These are phyloP conservation scores for Thalia dealbata DNA, from an alignment of 176 grass and related monocot genomes.

Conservation along the genomic window DNA sequence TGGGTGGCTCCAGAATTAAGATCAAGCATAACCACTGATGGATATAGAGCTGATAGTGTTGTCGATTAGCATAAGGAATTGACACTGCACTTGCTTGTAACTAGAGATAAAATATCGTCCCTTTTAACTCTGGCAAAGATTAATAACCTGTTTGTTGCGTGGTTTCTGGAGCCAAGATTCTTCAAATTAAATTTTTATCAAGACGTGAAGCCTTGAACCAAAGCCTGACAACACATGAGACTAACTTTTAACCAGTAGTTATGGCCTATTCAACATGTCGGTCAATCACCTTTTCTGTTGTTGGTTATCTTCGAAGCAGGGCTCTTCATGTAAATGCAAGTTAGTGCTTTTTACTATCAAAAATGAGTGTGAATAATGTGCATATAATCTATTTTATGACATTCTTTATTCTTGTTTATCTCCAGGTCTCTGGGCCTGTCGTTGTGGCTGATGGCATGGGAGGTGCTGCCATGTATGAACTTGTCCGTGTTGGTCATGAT, in stretches of 20 bases:
- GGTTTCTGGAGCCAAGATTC: too few species aligned
- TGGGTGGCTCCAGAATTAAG: too few species aligned
- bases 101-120: too few species aligned
- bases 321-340: not conserved
- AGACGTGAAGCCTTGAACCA: not conserved
- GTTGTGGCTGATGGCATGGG: constrained; percentile 71
- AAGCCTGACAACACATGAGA: not conserved
- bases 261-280: not conserved
- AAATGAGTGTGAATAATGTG: not conserved
- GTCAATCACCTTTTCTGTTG: not conserved
- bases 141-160: too few species aligned
- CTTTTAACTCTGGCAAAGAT: too few species aligned
- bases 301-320: not conserved
- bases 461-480: constrained; percentile 55
- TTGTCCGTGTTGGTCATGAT: constrained; percentile 43
- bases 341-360: too few species aligned
- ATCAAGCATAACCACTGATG: too few species aligned
- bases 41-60: too few species aligned
- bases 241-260: not conserved
- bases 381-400: not conserved
- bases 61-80: too few species aligned
- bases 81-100: too few species aligned
- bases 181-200: too few species aligned
- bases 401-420: not conserved
- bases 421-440: constrained; percentile 76